A percentile compares a stretch with the other conserved stretches of the same genome.
Conservation (phyloP, 805 yeast species). For the Wickerhamia fluorescens region DNA sequence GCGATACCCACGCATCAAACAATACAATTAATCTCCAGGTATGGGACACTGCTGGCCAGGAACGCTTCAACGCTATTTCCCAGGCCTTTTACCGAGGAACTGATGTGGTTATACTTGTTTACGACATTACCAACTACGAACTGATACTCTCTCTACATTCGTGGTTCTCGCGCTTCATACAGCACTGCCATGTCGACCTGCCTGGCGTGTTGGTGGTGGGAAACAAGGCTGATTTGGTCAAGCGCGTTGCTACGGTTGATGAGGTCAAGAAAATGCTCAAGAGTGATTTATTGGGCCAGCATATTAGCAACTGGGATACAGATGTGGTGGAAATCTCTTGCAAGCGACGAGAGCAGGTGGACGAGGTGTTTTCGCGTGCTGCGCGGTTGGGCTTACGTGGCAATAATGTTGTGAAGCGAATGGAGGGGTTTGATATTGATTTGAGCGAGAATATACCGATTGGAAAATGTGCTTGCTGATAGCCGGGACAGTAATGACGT, state of each 20-base stretch:
- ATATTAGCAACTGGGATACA: too few species aligned
- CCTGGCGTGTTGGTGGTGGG: constrained; percentile 50
- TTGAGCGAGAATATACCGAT: too few species aligned
- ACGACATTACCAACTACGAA: constrained; percentile 48
- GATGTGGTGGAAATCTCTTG: constrained; percentile 29
- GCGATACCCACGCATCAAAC: too few species aligned
- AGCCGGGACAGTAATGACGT: too few species aligned
- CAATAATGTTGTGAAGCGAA: too few species aligned
- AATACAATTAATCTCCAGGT: constrained; percentile 50
- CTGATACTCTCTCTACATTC: constrained; percentile 38
- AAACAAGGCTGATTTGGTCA: constrained; percentile 47
- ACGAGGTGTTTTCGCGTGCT: constrained; percentile 27
- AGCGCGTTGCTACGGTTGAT: too few species aligned
- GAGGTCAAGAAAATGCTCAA: too few species aligned
- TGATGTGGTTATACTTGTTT: constrained; percentile 47
- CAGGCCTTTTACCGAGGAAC: constrained; percentile 55
- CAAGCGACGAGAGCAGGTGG: constrained; percentile 23
- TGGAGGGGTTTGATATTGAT: too few species aligned
- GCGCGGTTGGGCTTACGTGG: constrained; percentile 35
- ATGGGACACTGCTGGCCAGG: constrained; percentile 48
- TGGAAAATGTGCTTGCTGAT: too few species aligned
- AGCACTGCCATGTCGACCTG: constrained; percentile 39
- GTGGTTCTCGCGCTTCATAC: constrained; percentile 44
- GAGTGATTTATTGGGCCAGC: too few species aligned
- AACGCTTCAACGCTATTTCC: constrained; percentile 41